Conservation (phyloP, 176 grass and related monocot genomes). For the Urochloa ruziziensis region DNA sequence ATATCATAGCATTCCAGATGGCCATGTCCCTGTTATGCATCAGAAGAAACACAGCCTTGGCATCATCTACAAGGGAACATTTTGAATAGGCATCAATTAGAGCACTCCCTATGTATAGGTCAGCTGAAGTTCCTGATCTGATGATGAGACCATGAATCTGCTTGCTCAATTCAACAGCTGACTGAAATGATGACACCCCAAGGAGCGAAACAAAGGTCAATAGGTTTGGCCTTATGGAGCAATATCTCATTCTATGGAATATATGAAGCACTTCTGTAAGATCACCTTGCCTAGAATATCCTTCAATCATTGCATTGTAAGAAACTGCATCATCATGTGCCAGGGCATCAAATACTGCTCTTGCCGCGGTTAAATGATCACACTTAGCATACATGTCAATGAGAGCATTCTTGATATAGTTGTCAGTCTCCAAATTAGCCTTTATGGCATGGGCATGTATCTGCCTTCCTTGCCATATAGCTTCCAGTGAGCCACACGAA, state of each 20-base stretch:
- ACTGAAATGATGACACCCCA: slow-evolving; percentile 50
- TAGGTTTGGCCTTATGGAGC: slow-evolving; percentile 43
- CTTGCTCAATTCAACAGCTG: slow-evolving; percentile 56
- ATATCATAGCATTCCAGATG: slow-evolving; percentile 84
- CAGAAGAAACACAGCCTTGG: slow-evolving; percentile 58
- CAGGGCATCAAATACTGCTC: slow-evolving; percentile 58
- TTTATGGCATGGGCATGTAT: slow-evolving; percentile 73
- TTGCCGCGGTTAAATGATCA: slow-evolving; percentile 46
- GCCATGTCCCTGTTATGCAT: slow-evolving; percentile 62
- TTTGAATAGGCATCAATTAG: slow-evolving; percentile 82
- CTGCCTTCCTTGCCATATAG: slow-evolving; percentile 62
- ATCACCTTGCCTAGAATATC: slow-evolving; percentile 56
- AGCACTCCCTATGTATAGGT: slow-evolving; percentile 62
- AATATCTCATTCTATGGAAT: slow-evolving; percentile 66
- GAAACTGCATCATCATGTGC: slow-evolving; percentile 51
- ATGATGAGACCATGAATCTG: slow-evolving; percentile 70
- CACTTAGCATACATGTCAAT: slow-evolving; percentile 86
- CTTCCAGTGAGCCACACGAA: slow-evolving; percentile 53
- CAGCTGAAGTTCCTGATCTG: slow-evolving; percentile 54
- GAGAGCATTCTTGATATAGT: slow-evolving; percentile 80
- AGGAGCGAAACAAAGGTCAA: slow-evolving; percentile 77
- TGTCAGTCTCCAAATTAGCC: slow-evolving; percentile 47
- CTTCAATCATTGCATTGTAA: slow-evolving; percentile 88
- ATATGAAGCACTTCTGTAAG: slow-evolving; percentile 45
- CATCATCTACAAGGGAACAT: slow-evolving; percentile 59